These are phyloP conservation scores for Lasiodiplodia citricola DNA, from an alignment of 2,329 filamentous ascomycete genomes.

Conservation along the genomic window DNA sequence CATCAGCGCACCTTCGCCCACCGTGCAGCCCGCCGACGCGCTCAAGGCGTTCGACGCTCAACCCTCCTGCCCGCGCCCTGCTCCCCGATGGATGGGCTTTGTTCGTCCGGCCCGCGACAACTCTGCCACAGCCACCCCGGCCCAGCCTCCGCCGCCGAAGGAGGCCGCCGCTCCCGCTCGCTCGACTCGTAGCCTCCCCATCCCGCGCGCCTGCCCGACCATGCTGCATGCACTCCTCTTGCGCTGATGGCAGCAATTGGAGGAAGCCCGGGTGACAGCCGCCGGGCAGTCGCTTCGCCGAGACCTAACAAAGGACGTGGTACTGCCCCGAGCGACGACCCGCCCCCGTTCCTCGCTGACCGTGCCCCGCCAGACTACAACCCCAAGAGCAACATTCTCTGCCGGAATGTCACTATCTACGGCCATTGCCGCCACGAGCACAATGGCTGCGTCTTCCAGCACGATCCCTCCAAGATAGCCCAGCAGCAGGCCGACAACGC, in stretches of 20 bases:
- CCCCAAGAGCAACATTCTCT: slow-evolving; percentile 76
- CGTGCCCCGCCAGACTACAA: slow-evolving; percentile 25
- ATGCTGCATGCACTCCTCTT: slow-evolving; percentile 26
- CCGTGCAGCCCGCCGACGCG: slow-evolving; percentile 12
- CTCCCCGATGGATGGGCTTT: slow-evolving; percentile 26
- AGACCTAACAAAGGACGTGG: slow-evolving; percentile 27
- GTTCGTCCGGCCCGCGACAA: slow-evolving; percentile 24
- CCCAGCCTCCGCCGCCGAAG: slow-evolving; percentile 22
- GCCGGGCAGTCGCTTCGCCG: slow-evolving; percentile 27
- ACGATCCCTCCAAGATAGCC: slow-evolving; percentile 72
- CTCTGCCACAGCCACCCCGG: slow-evolving; percentile 18
- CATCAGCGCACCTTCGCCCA: slow-evolving; percentile 22
- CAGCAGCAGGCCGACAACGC: slow-evolving; percentile 53
- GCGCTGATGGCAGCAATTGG: slow-evolving; percentile 29
- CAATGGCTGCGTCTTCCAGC: slow-evolving; percentile 88
- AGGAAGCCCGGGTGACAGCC: slow-evolving; percentile 28
- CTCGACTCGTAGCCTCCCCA: slow-evolving; percentile 10
- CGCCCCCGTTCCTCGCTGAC: slow-evolving; percentile 2
- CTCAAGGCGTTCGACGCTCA: slow-evolving; percentile 20
- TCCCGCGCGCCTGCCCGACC: slow-evolving; percentile 22
- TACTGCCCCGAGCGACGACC: slow-evolving; percentile 14
- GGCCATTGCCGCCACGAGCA: slow-evolving; percentile 86
- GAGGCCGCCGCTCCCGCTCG: slow-evolving; percentile 24
- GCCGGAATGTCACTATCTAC: slow-evolving; percentile 91
- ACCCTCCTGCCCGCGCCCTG: slow-evolving; percentile 3